Conservation (phyloP, 179 eudicot genomes). For the Gypsophila paniculata region DNA sequence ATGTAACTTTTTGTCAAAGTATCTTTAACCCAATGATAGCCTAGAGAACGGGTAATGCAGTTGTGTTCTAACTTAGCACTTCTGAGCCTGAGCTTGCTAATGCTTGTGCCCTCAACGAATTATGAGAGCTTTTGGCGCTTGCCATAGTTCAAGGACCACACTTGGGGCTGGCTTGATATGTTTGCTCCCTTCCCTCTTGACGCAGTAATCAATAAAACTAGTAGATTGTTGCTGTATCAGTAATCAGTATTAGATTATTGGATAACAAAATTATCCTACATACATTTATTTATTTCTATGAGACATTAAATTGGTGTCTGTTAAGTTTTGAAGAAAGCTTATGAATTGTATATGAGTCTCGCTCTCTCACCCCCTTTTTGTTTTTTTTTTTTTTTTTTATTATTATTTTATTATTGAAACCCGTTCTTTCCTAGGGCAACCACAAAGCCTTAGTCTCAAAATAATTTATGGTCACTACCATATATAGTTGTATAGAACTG, state of each 20-base stretch:
- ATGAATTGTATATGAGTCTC: background rate
- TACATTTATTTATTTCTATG: background rate
- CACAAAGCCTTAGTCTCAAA: background rate
- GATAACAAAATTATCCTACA: background rate
- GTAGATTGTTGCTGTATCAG: background rate
- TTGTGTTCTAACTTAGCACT: background rate
- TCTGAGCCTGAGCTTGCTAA: background rate
- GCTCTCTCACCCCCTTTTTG: background rate
- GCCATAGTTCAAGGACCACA: too few relatives aligned
- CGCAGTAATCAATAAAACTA: background rate
- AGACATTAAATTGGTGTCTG: background rate
- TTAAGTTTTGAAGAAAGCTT: background rate
- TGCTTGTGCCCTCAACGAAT: background rate
- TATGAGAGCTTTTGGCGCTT: background rate
- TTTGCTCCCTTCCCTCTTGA: background rate
- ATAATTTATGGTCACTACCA: background rate
- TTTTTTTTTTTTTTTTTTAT: too few relatives aligned
- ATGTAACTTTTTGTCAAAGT: background rate
- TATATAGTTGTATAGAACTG: background rate
- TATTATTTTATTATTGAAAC: too few relatives aligned
- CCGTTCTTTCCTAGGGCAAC: background rate
- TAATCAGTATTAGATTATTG: background rate
- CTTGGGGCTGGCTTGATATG: background rate
- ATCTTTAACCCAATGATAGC: background rate
- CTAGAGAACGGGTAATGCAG: background rate